These are phyloP conservation scores for bread wheat (Triticum aestivum) DNA, from an alignment of 176 grass and related monocot species.

Conservation along the genomic window DNA sequence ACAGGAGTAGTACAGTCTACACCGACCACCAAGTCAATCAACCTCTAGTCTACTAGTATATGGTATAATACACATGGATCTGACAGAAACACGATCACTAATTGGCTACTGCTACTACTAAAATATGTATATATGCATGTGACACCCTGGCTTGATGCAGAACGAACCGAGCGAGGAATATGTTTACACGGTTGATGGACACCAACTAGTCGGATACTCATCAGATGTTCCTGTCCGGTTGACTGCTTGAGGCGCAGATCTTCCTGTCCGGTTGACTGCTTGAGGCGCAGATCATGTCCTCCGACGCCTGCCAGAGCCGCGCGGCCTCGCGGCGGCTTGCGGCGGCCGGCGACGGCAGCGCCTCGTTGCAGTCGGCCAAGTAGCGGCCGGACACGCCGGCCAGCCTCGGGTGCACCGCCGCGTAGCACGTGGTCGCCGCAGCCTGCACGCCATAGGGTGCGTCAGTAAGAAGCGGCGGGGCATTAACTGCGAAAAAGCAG, in stretches of 20 bases:
- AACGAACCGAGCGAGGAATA: background rate
- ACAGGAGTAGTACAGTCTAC: background rate
- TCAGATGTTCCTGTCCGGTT: background rate
- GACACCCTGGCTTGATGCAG: background rate
- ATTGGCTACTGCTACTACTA: background rate
- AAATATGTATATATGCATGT: background rate
- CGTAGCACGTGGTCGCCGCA: slow-evolving; percentile 96
- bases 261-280: too few relatives aligned
- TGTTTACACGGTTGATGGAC: background rate
- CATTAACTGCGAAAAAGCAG: background rate
- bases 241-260: background rate
- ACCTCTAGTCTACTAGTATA: background rate
- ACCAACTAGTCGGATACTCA: background rate
- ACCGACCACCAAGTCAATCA: slow-evolving; percentile 5
- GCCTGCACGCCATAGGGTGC: slow-evolving; percentile 41
- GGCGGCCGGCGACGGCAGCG: slow-evolving; percentile 66
- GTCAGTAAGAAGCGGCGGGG: background rate
- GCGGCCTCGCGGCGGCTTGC: slow-evolving; percentile 42
- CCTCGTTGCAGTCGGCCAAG: slow-evolving; percentile 97
- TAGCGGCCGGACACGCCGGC: slow-evolving; percentile 73
- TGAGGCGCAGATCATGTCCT: slow-evolving; percentile 9
- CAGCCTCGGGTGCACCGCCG: slow-evolving; percentile 68
- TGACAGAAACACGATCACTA: background rate
- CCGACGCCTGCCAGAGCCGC: slow-evolving; percentile 66
- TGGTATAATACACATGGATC: background rate